These are phyloP conservation scores for Penicillium goetzii DNA, from an alignment of 495 filamentous ascomycete species.

Conservation along the genomic window DNA sequence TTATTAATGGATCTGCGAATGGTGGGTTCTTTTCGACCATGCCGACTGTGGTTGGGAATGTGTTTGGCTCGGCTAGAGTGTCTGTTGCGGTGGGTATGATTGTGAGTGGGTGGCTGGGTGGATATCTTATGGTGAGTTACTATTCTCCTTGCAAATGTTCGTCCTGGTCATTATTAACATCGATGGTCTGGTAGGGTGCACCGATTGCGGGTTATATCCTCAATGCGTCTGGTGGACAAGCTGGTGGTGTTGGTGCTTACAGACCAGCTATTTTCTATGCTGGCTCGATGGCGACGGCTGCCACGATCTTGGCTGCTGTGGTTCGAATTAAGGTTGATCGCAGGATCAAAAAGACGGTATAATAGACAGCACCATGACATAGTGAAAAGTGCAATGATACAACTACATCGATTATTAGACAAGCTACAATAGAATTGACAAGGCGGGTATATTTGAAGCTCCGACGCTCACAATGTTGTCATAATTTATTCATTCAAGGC, in stretches of 20 bases:
- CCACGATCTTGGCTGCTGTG: slow-evolving; percentile 28
- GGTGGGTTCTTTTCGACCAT: slow-evolving; percentile 63
- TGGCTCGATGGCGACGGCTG: slow-evolving; percentile 40
- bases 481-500: background rate
- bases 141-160: background rate
- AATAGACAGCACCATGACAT: background rate
- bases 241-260: slow-evolving; percentile 51
- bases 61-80: slow-evolving; percentile 58
- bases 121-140: slow-evolving; percentile 56
- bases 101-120: slow-evolving; percentile 62
- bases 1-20: slow-evolving; percentile 59
- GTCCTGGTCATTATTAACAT: background rate
- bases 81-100: slow-evolving; percentile 64
- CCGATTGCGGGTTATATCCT: slow-evolving; percentile 64
- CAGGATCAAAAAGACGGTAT: slow-evolving; percentile 31
- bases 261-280: slow-evolving; percentile 64
- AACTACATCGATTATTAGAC: background rate
- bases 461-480: background rate
- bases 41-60: slow-evolving; percentile 62
- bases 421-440: background rate
- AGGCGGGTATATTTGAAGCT: background rate
- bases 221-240: slow-evolving; percentile 54
- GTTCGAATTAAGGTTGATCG: slow-evolving; percentile 34
- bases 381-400: background rate
- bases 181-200: slow-evolving; percentile 43